Evolutionary conservation across 2,329 filamentous ascomycete species (phyloP), one percentile per base, ranked within the genome.

Genomic region (Pseudonectria foliicola): DNA sequence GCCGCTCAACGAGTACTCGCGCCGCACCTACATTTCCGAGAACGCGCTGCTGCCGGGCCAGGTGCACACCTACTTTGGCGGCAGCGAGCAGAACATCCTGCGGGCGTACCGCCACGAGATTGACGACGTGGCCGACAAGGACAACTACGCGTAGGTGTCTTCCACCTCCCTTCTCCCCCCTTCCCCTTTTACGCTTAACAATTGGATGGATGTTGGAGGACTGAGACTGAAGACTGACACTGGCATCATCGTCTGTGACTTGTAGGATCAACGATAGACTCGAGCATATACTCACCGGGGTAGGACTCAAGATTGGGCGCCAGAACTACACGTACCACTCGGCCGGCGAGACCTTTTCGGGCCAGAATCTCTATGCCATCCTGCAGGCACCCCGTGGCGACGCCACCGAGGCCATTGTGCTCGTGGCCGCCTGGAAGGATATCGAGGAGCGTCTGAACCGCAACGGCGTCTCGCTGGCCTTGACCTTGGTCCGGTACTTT

Each of bases 11-110:
- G 77, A 89, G 47, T 95, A 96, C 66, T 95, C 88, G 33, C 80
- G 92, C 46, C 74, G 77, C 40, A 98, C 90, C 1, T 98, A 98
- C 61, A 92, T 98, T 38, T 96, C 90, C 28, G 92, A 98, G 61
- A 98, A 98, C 59, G 92, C 92, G 10, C 77, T 98, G 24, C 70
- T 98, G 11, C 92, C 92, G 0, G 92, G 89, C 3, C 92, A 98
- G 62, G 92, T 96, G 7, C 90, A 96, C 64, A 95, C 92, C 2
- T 98, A 98, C 62, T 98, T 98, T 57, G 82, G 85, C 6, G 92
- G 92, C 13, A 95, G 87, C 60, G 92, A 98, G 58, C 89, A 96
- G 66, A 85, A 95, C 60, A 77, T 96, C 45, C 89, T 96, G 55
- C 76, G 88, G 30, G 92, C 87, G 7, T 96, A 93, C 60, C 79